These are phyloP conservation scores for Pseudonitzschia pungens DNA, from an alignment of 108 stramenopile species.

Conservation along the genomic window DNA sequence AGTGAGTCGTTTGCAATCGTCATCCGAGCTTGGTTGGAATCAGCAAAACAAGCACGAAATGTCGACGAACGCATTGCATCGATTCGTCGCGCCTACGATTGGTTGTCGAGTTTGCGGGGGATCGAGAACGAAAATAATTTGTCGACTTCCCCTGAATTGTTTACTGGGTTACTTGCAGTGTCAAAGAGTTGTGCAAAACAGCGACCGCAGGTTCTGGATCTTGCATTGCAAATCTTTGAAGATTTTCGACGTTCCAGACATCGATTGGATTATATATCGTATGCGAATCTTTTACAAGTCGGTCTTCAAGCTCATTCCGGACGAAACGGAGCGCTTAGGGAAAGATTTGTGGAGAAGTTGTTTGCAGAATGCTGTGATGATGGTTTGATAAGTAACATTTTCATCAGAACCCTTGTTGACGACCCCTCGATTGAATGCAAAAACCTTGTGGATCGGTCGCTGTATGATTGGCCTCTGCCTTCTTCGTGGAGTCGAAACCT, in stretches of 20 bases:
- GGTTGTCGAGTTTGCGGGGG: slow-evolving; percentile 60
- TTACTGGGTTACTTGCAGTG: slow-evolving; percentile 45
- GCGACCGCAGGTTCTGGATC: slow-evolving; percentile 24
- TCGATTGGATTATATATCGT: slow-evolving; percentile 47
- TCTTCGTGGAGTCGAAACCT: slow-evolving; percentile 62
- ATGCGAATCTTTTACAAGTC: slow-evolving; percentile 51
- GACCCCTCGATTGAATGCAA: slow-evolving; percentile 45
- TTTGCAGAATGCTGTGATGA: slow-evolving; percentile 59
- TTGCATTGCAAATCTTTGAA: slow-evolving; percentile 41
- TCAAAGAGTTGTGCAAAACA: slow-evolving; percentile 22
- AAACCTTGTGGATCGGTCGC: slow-evolving; percentile 29
- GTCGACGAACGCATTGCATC: slow-evolving; percentile 37
- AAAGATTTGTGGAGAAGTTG: slow-evolving; percentile 41
- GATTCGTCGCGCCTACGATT: slow-evolving; percentile 48
- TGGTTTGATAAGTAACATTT: slow-evolving; percentile 56
- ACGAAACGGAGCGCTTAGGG: slow-evolving; percentile 27
- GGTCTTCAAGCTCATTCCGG: slow-evolving; percentile 51
- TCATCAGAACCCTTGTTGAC: slow-evolving; percentile 41
- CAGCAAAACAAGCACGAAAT: slow-evolving; percentile 28
- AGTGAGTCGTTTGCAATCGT: slow-evolving; percentile 68
- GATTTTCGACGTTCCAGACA: slow-evolving; percentile 46
- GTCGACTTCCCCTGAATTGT: slow-evolving; percentile 52
- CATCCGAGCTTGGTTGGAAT: slow-evolving; percentile 68
- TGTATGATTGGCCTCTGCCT: slow-evolving; percentile 55
- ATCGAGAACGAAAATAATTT: slow-evolving; percentile 39